These are phyloP conservation scores for Neurospora crassa DNA, from an alignment of 2,329 filamentous ascomycete genomes.

Conservation along the genomic window DNA sequence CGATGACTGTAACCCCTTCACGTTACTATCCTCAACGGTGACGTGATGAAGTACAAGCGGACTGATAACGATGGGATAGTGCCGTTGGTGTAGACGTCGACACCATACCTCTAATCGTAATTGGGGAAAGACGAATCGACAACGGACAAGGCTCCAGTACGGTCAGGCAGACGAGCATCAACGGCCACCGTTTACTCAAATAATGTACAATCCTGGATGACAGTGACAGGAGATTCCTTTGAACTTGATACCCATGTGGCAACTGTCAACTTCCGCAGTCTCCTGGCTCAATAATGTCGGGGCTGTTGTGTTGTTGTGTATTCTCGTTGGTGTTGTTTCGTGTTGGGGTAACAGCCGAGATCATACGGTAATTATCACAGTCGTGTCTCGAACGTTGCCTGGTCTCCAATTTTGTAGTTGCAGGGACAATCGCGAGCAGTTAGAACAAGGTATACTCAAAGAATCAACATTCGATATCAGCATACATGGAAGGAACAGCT, in stretches of 20 bases:
- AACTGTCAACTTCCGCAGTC: neutral
- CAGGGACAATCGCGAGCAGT: neutral
- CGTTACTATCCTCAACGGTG: constrained; percentile 13
- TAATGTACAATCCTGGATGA: constrained; percentile 18
- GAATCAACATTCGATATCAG: neutral
- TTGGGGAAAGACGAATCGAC: constrained; percentile 22
- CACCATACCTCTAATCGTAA: constrained; percentile 14
- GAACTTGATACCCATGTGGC: neutral
- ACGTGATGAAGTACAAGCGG: constrained; percentile 23
- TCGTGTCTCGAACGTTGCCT: too few species aligned
- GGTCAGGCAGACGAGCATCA: constrained; percentile 19
- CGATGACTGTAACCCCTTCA: neutral
- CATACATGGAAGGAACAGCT: neutral
- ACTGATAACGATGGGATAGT: constrained; percentile 14
- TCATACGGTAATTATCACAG: neutral
- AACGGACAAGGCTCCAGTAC: constrained; percentile 20
- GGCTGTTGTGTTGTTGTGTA: too few species aligned
- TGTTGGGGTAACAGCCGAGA: too few species aligned
- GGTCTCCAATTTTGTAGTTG: neutral
- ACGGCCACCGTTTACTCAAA: constrained; percentile 22
- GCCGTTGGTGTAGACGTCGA: constrained; percentile 19
- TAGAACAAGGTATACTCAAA: neutral
- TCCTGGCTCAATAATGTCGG: too few species aligned
- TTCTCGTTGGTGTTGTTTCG: too few species aligned
- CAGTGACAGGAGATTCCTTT: neutral